A percentile compares a stretch with the other conserved stretches of the same genome.
These are phyloP conservation scores for Fusarium guadeloupense DNA, from an alignment of 2,329 filamentous ascomycete genomes.

Conservation along the genomic window DNA sequence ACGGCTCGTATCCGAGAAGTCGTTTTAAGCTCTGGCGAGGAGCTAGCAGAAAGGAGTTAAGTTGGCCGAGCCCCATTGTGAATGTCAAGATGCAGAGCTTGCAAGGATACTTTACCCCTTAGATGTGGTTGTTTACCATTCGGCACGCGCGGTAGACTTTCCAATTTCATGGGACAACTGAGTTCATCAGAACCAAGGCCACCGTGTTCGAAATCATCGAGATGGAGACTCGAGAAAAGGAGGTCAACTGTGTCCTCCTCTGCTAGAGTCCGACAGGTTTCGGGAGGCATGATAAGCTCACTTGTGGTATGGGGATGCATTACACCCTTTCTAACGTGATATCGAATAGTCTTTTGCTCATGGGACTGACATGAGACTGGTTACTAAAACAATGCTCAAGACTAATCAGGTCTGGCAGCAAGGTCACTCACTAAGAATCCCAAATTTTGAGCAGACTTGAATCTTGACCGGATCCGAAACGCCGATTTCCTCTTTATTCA, in stretches of 20 bases:
- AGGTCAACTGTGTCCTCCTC: neutral
- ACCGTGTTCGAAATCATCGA: constrained; percentile 14
- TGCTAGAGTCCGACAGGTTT: neutral
- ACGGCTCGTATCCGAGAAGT: constrained; percentile 28
- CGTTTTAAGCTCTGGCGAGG: neutral
- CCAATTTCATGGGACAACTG: neutral
- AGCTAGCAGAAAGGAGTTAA: constrained; percentile 4
- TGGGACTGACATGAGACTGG: neutral
- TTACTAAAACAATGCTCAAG: neutral
- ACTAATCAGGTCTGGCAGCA: neutral
- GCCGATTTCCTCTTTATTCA: constrained; percentile 38
- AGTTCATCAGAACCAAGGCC: neutral
- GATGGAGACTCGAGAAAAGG: neutral
- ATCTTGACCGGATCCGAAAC: constrained; percentile 21
- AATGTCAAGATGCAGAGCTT: neutral
- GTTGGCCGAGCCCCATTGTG: neutral
- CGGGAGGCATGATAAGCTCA: neutral
- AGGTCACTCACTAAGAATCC: neutral
- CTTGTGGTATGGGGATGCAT: neutral
- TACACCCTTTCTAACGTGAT: neutral
- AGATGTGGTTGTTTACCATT: neutral
- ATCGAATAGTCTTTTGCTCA: neutral
- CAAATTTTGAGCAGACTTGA: neutral
- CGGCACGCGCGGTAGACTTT: constrained; percentile 3
- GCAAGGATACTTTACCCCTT: neutral